A percentile compares a stretch with the other conserved stretches of the same genome.
Conservation (phyloP, 495 filamentous ascomycete species). For the Aspergillus taichungensis region DNA sequence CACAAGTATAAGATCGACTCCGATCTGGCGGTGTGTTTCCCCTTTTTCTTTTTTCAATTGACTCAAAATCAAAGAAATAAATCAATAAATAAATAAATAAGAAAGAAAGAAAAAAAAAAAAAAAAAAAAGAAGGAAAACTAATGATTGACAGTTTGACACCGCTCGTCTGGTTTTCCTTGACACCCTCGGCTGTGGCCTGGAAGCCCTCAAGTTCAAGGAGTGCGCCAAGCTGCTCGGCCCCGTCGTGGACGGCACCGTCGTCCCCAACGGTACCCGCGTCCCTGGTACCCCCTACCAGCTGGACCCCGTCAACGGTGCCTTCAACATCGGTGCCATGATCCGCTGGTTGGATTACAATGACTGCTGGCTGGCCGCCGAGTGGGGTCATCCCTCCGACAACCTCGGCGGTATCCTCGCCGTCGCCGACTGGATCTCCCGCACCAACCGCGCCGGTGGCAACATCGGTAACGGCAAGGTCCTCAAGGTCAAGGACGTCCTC, state of each 20-base stretch:
- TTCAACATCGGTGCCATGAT: constrained; percentile 99
- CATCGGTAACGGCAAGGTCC: constrained; percentile 73
- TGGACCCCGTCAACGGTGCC: constrained; percentile 90
- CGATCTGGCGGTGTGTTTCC: constrained; percentile 74
- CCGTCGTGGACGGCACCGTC: constrained; percentile 79
- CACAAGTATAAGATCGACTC: constrained; percentile 86
- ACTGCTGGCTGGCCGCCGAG: constrained; percentile 98
- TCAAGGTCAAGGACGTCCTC: constrained; percentile 81
- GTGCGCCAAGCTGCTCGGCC: constrained; percentile 91
- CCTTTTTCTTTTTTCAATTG: not conserved
- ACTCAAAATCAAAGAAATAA: too few species aligned
- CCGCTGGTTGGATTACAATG: constrained; percentile 98
- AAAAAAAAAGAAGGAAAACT: not conserved
- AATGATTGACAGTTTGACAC: constrained; percentile 69
- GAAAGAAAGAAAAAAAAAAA: too few species aligned
- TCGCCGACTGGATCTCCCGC: constrained; percentile 94
- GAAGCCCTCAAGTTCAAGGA: constrained; percentile 94
- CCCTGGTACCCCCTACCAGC: constrained; percentile 84
- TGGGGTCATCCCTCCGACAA: constrained; percentile 99
- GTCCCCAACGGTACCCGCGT: constrained; percentile 92
- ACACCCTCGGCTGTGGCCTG: constrained; percentile 93
- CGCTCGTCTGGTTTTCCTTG: constrained; percentile 79
- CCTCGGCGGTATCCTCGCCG: constrained; percentile 87
- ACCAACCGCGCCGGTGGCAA: constrained; percentile 90
- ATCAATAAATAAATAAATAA: too few species aligned